A percentile compares a stretch with the other conserved stretches of the same genome.
Conservation (phyloP, 176 grass and related monocot genomes). For the Leersia perrieri region DNA sequence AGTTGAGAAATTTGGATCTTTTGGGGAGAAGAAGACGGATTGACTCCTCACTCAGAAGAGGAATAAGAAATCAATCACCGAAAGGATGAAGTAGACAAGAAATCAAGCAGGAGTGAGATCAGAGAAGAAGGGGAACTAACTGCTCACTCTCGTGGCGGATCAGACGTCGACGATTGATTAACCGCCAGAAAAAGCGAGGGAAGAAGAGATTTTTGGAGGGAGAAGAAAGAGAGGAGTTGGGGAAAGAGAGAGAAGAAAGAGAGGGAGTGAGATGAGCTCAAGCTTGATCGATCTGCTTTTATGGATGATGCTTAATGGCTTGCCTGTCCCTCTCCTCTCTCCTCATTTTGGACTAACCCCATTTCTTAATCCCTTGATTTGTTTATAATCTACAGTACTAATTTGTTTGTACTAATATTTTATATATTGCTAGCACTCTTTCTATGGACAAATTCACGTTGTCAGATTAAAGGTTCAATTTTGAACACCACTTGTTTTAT, state of each 20-base stretch:
- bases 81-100: too few relatives aligned
- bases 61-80: background rate
- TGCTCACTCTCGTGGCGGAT: background rate
- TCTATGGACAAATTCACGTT: too few relatives aligned
- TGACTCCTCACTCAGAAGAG: background rate
- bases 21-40: too few relatives aligned
- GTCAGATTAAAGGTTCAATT: background rate
- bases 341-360: too few relatives aligned
- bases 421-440: too few relatives aligned
- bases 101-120: background rate
- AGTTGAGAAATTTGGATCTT: too few relatives aligned
- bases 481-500: background rate
- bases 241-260: background rate
- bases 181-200: background rate
- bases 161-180: background rate
- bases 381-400: too few relatives aligned
- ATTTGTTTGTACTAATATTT: too few relatives aligned
- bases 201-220: constrained; percentile 23
- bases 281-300: background rate
- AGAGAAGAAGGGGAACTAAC: background rate
- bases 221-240: background rate
- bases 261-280: background rate
- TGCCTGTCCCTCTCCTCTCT: background rate
- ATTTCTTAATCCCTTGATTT: background rate
- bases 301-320: background rate